Evolutionary conservation across 1,284 basidiomycete species (phyloP).

Genomic region (Ceratobasidium sp.): DNA sequence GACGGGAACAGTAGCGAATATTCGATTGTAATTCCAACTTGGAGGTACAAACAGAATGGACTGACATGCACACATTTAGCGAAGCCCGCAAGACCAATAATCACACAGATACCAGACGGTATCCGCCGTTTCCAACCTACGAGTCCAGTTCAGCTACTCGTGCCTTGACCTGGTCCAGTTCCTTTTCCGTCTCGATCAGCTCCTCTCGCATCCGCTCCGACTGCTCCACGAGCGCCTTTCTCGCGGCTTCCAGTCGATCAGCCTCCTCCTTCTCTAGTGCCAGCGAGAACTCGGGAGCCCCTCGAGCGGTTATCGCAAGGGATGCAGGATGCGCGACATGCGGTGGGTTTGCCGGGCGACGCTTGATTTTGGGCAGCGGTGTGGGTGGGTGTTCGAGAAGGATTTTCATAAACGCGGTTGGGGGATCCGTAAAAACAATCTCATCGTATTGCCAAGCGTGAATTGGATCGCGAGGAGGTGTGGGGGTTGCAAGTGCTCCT

Average conservation of each 20-base stretch:
- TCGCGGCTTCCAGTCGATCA: conserved; percentile 81
- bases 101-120: not conserved
- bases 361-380: conserved; percentile 73
- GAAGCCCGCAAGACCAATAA: not conserved
- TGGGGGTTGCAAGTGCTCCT: conserved; percentile 51
- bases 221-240: conserved; percentile 72
- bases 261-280: conserved; percentile 89
- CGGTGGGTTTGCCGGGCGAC: conserved; percentile 69
- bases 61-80: not conserved
- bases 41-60: no score
- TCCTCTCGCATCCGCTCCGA: conserved; percentile 68
- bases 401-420: conserved; percentile 85
- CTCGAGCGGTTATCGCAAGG: conserved; percentile 66
- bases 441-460: conserved; percentile 99
- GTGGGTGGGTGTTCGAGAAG: conserved; percentile 87
- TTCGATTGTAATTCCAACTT: no score
- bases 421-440: conserved; percentile 95
- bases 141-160: conserved; percentile 55
- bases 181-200: conserved; percentile 78
- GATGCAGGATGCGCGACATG: conserved; percentile 71
- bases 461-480: conserved; percentile 61
- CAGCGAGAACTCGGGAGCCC: conserved; percentile 80
- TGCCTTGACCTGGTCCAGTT: conserved; percentile 70
- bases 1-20: no score
- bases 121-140: not conserved